phyloP scores from a whole-genome alignment of 306 rosid species.

The Corylus heterophylla region DNA sequence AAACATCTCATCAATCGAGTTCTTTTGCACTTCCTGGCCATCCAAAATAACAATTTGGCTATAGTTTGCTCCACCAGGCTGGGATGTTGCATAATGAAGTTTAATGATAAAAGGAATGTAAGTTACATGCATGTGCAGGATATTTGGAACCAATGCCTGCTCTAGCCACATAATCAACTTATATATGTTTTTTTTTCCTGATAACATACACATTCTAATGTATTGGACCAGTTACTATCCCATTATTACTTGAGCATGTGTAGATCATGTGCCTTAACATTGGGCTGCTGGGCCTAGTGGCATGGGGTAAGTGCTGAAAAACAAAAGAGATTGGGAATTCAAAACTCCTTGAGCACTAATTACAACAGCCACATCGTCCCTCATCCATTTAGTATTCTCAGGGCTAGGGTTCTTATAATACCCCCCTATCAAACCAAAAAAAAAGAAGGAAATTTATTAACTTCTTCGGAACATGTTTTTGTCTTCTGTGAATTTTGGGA shows the following conservation, averaged over 20 bases:
- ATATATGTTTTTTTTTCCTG: background rate
- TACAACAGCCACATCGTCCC: too few species aligned
- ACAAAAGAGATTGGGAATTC: too few species aligned
- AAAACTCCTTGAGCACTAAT: too few species aligned
- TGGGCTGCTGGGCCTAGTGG: background rate
- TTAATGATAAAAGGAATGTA: background rate
- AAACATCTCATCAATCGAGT: too few species aligned
- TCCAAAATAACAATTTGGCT: background rate
- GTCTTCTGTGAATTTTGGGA: conserved; percentile 12
- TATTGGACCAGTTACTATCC: background rate
- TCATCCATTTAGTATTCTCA: too few species aligned
- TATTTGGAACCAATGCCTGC: background rate
- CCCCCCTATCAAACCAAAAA: background rate
- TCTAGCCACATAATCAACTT: background rate
- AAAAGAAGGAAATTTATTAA: too few species aligned
- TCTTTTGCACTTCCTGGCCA: background rate
- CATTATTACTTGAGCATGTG: background rate
- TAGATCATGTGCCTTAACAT: background rate
- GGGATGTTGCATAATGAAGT: background rate
- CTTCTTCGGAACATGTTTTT: background rate
- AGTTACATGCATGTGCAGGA: background rate
- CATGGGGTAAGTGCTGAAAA: too few species aligned
- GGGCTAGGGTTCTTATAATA: too few species aligned
- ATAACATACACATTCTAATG: background rate
- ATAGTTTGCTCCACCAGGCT: background rate